These are phyloP conservation scores for Aspergillus coremiiformis DNA, from an alignment of 495 filamentous ascomycete species.

Conservation along the genomic window DNA sequence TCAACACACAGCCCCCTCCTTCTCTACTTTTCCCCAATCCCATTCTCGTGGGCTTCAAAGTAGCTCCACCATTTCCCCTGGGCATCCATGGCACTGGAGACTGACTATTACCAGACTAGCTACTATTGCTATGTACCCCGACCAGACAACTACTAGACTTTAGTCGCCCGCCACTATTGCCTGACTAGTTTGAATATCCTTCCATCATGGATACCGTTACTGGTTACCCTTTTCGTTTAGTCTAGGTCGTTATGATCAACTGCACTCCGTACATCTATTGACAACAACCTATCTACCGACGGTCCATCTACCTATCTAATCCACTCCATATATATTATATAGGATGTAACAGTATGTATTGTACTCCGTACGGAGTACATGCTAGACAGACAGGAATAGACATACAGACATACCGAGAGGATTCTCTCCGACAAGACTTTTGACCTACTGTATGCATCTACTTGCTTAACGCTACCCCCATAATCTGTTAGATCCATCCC, in stretches of 20 bases:
- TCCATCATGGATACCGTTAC: background rate
- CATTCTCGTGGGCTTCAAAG: background rate
- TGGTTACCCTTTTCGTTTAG: background rate
- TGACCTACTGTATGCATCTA: background rate
- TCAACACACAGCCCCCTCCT: conserved; percentile 9
- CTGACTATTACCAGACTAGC: conserved; percentile 9
- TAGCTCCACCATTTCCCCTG: conserved; percentile 16
- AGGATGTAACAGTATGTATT: no score
- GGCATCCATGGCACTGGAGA: conserved; percentile 15
- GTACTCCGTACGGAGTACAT: background rate
- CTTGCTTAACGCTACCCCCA: background rate
- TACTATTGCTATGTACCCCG: conserved; percentile 4
- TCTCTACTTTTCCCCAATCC: background rate
- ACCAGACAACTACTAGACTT: background rate
- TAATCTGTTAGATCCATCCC: background rate
- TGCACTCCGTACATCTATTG: no score
- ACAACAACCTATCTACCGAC: no score
- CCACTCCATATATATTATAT: no score
- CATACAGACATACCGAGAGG: background rate
- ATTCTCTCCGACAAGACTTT: background rate
- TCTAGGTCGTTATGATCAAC: background rate
- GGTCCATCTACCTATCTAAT: no score
- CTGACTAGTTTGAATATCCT: background rate
- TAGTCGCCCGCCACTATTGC: background rate
- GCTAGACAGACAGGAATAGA: background rate